Conservation (phyloP, 108 stramenopile genomes). For the Cyclotella cryptica region DNA sequence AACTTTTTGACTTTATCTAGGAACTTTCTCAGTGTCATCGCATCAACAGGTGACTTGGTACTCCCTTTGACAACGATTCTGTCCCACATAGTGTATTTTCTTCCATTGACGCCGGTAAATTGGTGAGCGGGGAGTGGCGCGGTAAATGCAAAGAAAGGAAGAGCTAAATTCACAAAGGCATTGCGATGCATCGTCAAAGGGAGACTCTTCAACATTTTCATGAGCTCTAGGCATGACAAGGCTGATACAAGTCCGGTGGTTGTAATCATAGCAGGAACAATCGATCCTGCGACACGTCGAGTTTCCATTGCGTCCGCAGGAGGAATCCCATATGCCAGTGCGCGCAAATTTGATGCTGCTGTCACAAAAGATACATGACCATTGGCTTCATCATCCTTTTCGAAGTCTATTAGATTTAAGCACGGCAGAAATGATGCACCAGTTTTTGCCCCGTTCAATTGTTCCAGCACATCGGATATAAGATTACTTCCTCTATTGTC, state of each 20-base stretch:
- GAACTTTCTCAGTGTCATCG: slow-evolving; percentile 63
- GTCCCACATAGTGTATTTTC: slow-evolving; percentile 94
- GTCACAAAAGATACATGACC: slow-evolving; percentile 95
- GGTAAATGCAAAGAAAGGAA: slow-evolving; percentile 97
- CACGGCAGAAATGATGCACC: slow-evolving; percentile 48
- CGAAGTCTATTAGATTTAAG: slow-evolving; percentile 78
- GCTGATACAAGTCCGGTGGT: slow-evolving; percentile 97
- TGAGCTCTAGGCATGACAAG: slow-evolving; percentile 92
- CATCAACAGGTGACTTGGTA: slow-evolving; percentile 57
- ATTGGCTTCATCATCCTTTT: slow-evolving; percentile 97
- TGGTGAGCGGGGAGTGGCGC: slow-evolving; percentile 83
- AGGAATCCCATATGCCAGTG: slow-evolving; percentile 93
- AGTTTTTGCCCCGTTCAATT: slow-evolving; percentile 54
- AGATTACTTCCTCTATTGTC: slow-evolving; percentile 22
- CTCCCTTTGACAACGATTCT: slow-evolving; percentile 73
- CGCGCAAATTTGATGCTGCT: slow-evolving; percentile 94
- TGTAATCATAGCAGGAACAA: slow-evolving; percentile 98
- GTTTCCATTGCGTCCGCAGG: slow-evolving; percentile 95
- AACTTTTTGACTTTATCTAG: slow-evolving; percentile 63
- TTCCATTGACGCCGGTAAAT: slow-evolving; percentile 62
- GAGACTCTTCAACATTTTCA: slow-evolving; percentile 85
- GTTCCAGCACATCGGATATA: slow-evolving; percentile 29
- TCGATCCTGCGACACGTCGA: slow-evolving; percentile 95
- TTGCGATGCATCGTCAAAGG: slow-evolving; percentile 87
- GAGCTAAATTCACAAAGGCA: slow-evolving; percentile 93